These are phyloP conservation scores for Limonium bicolor DNA, from an alignment of 148 eudicot species.

Conservation along the genomic window DNA sequence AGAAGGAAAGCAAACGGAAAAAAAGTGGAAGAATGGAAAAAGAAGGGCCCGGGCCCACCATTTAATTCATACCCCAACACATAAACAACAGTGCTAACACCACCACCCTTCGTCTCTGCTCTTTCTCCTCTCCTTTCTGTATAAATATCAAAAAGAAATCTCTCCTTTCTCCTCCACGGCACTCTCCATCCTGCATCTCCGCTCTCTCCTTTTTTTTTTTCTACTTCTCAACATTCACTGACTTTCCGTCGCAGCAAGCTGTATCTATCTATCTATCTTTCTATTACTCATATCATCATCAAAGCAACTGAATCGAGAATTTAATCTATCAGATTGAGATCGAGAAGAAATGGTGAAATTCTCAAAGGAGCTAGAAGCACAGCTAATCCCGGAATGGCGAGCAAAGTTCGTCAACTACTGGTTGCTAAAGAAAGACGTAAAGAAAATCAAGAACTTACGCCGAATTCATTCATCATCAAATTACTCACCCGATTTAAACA, in stretches of 20 bases:
- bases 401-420: not conserved
- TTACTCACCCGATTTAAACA: slow-evolving; percentile 12
- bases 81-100: too few relatives aligned
- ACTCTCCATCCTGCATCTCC: not conserved
- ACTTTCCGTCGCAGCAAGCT: too few relatives aligned
- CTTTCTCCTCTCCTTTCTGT: too few relatives aligned
- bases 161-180: too few relatives aligned
- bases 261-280: not conserved
- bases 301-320: not conserved
- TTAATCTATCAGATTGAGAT: not conserved
- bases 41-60: too few relatives aligned
- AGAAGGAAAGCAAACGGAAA: too few relatives aligned
- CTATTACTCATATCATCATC: not conserved
- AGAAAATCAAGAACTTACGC: not conserved
- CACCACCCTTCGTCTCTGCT: too few relatives aligned
- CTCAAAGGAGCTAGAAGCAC: not conserved
- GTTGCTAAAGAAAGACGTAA: not conserved
- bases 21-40: too few relatives aligned
- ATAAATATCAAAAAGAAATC: too few relatives aligned
- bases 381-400: not conserved
- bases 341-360: not conserved
- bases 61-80: too few relatives aligned
- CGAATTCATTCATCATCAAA: slow-evolving; percentile 17
- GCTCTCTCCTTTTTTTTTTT: not conserved
- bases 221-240: too few relatives aligned